Evolutionary conservation across 495 filamentous ascomycete genomes (phyloP), one percentile per base, ranked within the genome.

Genomic region (Neurospora cerealis): DNA sequence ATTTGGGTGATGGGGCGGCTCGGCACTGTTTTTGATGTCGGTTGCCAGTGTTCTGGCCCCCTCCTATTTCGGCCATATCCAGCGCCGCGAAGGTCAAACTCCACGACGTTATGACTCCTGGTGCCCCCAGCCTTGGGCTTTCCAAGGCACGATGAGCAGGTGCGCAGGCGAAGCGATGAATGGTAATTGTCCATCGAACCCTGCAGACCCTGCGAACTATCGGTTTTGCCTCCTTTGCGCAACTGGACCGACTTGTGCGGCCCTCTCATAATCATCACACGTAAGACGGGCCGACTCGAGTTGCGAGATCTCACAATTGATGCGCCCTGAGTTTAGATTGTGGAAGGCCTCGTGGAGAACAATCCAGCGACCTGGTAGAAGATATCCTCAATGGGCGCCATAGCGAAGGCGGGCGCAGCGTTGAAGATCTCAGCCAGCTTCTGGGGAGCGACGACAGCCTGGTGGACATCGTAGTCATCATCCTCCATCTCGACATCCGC

Each of bases 301-400:
- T 9, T 66, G 54, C 54, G 54, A 36, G 3, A 66, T 66, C 15
- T 66, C 28, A 15, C 13, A 9, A 32, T 19, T 19, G 28, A 66
- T 66, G 15, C 28, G 54, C 34, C 54, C 54, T 3, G 15, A 34
- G 54, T 66, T 66, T 66, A 66, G 1, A 66, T 66, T 5, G 54
- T 66, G 15, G 54, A 66, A 1, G 85, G 82, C 73, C 88, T 89
- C 32, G 85, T 78, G 9, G 85, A 84, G 77, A 88, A 89, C 71
- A 92, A 75, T 13, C 83, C 86, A 2, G 89, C 89, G 21, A 97
- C 91, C 72, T 90, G 88, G 75, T 91, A 88, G 79, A 97, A 96
- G 77, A 96, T 83, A 71, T 93, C 90, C 71, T 88, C 87, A 54
- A 96, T 89, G 46, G 93, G 89, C 37, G 93, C 93, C 82, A 96